A percentile compares a stretch with the other conserved stretches of the same genome.
Evolutionary conservation across 2,329 filamentous ascomycete species (phyloP).

Genomic region (Thyridium curvatum): DNA sequence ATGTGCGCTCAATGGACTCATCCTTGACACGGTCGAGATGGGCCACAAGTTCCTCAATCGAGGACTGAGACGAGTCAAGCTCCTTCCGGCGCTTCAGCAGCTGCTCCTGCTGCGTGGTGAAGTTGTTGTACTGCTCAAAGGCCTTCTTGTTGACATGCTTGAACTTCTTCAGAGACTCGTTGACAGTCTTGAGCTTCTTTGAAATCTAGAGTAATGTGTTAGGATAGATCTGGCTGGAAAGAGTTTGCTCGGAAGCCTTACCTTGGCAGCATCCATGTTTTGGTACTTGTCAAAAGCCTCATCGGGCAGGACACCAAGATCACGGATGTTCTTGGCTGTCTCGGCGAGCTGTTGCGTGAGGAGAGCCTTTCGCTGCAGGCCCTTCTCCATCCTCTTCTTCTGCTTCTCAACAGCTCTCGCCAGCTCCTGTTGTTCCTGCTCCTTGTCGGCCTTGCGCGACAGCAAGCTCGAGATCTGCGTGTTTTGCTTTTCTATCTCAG

Average conservation of each 20-base stretch:
- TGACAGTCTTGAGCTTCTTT: constrained; percentile 79
- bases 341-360: constrained; percentile 72
- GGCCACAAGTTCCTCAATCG: constrained; percentile 87
- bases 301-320: constrained; percentile 87
- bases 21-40: constrained; percentile 94
- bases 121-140: constrained; percentile 97
- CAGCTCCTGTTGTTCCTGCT: constrained; percentile 69
- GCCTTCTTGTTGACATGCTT: constrained; percentile 99
- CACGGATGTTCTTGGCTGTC: constrained; percentile 81
- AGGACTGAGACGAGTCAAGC: constrained; percentile 76
- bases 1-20: constrained; percentile 95
- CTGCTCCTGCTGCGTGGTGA: constrained; percentile 85
- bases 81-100: constrained; percentile 80
- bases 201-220: constrained; percentile 37
- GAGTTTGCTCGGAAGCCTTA: constrained; percentile 31
- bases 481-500: constrained; percentile 52
- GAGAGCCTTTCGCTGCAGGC: constrained; percentile 78
- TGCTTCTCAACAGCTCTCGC: constrained; percentile 74
- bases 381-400: constrained; percentile 88
- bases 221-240: not conserved
- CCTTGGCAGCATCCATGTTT: constrained; percentile 70
- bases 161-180: constrained; percentile 91
- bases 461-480: constrained; percentile 51
- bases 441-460: constrained; percentile 51
- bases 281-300: constrained; percentile 91